Evolutionary conservation across 2,329 filamentous ascomycete species (phyloP), one percentile per base, ranked within the genome.

Genomic region (Aspergillus niger): DNA sequence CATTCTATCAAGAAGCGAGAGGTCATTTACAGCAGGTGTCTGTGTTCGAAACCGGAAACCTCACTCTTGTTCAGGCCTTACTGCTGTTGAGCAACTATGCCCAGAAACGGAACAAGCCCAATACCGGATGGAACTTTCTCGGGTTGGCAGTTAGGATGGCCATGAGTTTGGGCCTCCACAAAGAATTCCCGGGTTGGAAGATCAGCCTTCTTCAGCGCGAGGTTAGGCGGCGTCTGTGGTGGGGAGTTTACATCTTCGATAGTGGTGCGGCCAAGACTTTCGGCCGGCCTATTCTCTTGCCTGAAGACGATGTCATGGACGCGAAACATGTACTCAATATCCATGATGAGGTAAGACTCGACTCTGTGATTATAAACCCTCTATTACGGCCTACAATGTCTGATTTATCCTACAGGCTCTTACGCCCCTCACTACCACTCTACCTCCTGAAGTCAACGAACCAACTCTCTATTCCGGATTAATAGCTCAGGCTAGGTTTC

Each of bases 181-280:
- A 81, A 60, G 80, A 82, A 60, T 81, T 83, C 58, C 76, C 75
- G 15, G 75, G 76, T 8, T 81, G 79, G 78, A 75, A 80, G 38
- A 80, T 80, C 44, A 76, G 75, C 43, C 74, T 80, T 4, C 67
- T 79, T 2, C 75, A 78, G 59, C 71, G 75, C 38, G 77, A 80
- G 59, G 74, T 79, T 3, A 72, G 77, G 47, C 66, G 77, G 59
- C 69, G 77, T 54, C 61, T 79, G 28, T 79, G 78, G 72, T 79
- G 76, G 75, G 73, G 74, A 24, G 74, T 78, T 2, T 82, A 77
- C 59, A 77, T 80, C 10, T 81, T 83, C 63, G 79, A 80, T 56
- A 78, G 77, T 17, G 81, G 81, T n/a, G 81, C 81, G 13, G 78
- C 78, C 24, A 79, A 83, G 55, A 83, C 81, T 0, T 82, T 82